phyloP scores from a whole-genome alignment of 345 rosid genomes.

The Schrenkiella parvula region DNA sequence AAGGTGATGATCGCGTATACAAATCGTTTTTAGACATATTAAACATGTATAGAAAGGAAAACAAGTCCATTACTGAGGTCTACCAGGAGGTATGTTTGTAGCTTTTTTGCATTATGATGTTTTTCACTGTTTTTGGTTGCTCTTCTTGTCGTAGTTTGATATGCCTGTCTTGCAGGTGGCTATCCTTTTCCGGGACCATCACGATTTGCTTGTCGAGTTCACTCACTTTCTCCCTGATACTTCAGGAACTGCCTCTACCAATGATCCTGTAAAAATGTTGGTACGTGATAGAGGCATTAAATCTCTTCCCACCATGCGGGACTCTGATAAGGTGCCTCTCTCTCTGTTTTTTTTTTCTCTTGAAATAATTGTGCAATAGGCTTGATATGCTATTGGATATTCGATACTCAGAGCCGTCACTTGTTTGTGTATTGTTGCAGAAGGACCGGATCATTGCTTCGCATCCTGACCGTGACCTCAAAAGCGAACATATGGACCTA shows the following conservation, averaged over 20 bases:
- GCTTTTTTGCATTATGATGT: background rate
- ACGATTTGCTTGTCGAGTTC: conserved; percentile 86
- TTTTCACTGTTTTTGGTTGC: background rate
- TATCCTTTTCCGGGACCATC: conserved; percentile 72
- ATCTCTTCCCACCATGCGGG: conserved; percentile 51
- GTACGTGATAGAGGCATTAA: conserved; percentile 58
- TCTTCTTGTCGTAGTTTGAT: background rate
- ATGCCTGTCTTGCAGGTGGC: conserved; percentile 60
- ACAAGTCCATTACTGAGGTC: conserved; percentile 83
- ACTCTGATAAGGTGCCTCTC: conserved; percentile 63
- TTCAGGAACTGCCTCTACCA: conserved; percentile 54
- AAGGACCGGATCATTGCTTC: conserved; percentile 56
- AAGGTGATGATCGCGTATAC: conserved; percentile 89
- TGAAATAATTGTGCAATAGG: background rate
- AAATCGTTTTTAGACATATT: conserved; percentile 89
- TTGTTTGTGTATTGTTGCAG: conserved; percentile 44
- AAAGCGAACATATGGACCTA: conserved; percentile 51
- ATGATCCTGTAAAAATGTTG: conserved; percentile 51
- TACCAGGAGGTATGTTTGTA: conserved; percentile 66
- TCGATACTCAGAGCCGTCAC: conserved; percentile 28
- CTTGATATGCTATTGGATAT: background rate
- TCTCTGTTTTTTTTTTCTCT: background rate
- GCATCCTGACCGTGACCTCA: conserved; percentile 51
- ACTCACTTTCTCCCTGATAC: conserved; percentile 89
- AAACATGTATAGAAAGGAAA: conserved; percentile 93